A percentile compares a stretch with the other conserved stretches of the same genome.
These are phyloP conservation scores for Cyclocybe cylindracea DNA, from an alignment of 768 basidiomycete species.

Conservation along the genomic window DNA sequence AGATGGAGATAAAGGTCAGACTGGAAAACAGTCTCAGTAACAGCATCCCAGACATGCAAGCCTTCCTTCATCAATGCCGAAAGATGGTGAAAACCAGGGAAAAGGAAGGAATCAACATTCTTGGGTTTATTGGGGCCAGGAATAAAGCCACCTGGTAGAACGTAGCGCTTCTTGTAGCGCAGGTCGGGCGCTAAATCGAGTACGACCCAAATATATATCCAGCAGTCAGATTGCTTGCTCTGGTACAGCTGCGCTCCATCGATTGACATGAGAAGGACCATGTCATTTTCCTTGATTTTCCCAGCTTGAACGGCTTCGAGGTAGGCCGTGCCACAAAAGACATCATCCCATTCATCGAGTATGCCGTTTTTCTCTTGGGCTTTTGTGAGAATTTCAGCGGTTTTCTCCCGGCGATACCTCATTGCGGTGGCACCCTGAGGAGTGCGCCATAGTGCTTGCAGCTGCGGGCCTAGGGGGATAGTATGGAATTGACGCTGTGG, in stretches of 20 bases:
- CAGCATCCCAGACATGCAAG: constrained; percentile 30
- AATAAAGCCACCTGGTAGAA: constrained; percentile 25
- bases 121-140: constrained; percentile 25
- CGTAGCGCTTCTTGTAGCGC: constrained; percentile 31
- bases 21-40: constrained; percentile 7
- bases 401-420: no score
- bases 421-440: no score
- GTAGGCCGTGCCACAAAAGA: no score
- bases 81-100: constrained; percentile 17
- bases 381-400: no score
- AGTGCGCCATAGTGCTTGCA: no score
- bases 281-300: no score
- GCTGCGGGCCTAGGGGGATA: no score
- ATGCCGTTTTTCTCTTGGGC: no score
- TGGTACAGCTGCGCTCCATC: constrained; percentile 26
- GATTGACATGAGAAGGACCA: constrained; percentile 27
- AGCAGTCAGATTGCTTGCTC: constrained; percentile 32
- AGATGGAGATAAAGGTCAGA: constrained; percentile 6
- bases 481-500: no score
- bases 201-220: constrained; percentile 39
- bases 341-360: no score
- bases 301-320: no score
- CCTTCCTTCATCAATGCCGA: constrained; percentile 10
- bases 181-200: constrained; percentile 25
- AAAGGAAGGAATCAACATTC: constrained; percentile 19